These are phyloP conservation scores for Kluyveromyces lactis DNA, from an alignment of 805 yeast species.

Conservation along the genomic window DNA sequence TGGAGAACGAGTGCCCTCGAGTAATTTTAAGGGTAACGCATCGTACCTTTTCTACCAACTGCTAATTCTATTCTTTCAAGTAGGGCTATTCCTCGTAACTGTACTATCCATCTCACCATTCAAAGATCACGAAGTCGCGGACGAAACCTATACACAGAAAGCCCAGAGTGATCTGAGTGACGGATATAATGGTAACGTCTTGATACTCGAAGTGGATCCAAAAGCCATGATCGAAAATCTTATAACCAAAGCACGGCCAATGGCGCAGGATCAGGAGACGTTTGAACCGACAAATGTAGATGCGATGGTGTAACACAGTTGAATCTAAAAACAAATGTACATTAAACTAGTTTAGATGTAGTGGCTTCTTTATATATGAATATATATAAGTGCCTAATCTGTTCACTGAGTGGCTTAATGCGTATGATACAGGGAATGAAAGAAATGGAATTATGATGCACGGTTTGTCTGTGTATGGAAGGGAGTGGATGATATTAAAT, in stretches of 20 bases:
- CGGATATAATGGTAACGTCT: slow-evolving; percentile 39
- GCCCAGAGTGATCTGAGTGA: slow-evolving; percentile 24
- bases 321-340: too few species aligned
- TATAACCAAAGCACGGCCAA: too few species aligned
- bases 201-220: slow-evolving; percentile 32
- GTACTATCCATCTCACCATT: not conserved
- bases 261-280: too few species aligned
- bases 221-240: slow-evolving; percentile 1
- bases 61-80: slow-evolving; percentile 21
- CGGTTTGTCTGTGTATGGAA: too few species aligned
- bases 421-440: too few species aligned
- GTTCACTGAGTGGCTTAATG: too few species aligned
- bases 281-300: not conserved
- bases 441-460: too few species aligned
- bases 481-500: too few species aligned
- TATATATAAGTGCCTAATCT: too few species aligned
- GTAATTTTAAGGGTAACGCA: slow-evolving; percentile 26
- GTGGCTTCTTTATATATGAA: too few species aligned
- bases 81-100: slow-evolving; percentile 19
- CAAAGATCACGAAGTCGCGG: slow-evolving; percentile 3
- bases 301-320: not conserved
- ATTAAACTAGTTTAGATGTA: too few species aligned
- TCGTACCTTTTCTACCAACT: slow-evolving; percentile 22
- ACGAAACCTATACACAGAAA: not conserved
- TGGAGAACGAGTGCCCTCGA: slow-evolving; percentile 37